These are phyloP conservation scores for Macadamia tetraphylla DNA, from an alignment of 164 flowering plant species.

Conservation along the genomic window DNA sequence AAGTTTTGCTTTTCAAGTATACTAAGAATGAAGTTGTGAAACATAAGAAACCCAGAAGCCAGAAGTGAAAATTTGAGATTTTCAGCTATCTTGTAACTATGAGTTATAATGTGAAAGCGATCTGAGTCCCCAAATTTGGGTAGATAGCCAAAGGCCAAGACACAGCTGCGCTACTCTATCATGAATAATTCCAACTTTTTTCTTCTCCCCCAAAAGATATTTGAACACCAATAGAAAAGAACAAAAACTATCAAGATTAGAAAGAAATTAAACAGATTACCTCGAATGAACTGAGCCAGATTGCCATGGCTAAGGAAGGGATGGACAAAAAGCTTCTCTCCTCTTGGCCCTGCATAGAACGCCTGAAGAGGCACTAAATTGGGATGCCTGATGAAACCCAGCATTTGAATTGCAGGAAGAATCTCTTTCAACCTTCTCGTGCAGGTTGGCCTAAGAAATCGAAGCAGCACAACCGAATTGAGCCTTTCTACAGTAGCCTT, in stretches of 20 bases:
- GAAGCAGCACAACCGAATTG: conserved; percentile 42
- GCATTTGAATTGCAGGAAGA: conserved; percentile 32
- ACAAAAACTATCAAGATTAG: not conserved
- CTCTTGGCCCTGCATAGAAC: conserved; percentile 75
- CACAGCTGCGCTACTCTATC: too few species aligned
- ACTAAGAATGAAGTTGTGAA: too few species aligned
- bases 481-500: conserved; percentile 51
- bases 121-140: too few species aligned
- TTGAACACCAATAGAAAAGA: not conserved
- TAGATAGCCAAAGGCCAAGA: too few species aligned
- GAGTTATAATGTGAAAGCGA: too few species aligned
- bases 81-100: too few species aligned
- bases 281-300: conserved; percentile 68
- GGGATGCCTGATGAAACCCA: conserved; percentile 67
- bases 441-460: conserved; percentile 84
- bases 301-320: conserved; percentile 62
- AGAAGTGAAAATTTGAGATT: too few species aligned
- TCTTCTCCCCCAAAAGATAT: not conserved
- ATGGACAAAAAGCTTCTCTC: conserved; percentile 86
- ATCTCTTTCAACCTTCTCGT: conserved; percentile 35
- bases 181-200: too few species aligned
- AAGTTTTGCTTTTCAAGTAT: too few species aligned
- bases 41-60: too few species aligned
- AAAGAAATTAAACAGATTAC: conserved; percentile 27
- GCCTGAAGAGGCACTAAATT: conserved; percentile 84